Base-by-base conservation (phyloP, 2,329 filamentous ascomycete genomes). In the Knufia fluminis region DNA sequence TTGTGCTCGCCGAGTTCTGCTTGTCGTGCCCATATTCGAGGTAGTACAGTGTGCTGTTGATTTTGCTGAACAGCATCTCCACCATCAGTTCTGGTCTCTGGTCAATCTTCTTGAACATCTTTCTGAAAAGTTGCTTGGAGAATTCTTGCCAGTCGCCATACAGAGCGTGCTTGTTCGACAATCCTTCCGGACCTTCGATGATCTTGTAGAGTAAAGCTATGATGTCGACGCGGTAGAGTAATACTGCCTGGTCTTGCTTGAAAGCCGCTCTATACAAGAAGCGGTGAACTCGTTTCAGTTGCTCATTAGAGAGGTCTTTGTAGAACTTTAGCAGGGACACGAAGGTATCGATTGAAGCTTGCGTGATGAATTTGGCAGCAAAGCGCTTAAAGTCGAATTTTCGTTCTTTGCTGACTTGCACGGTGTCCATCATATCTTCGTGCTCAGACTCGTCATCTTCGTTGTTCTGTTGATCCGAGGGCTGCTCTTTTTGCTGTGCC, bases 211-310 rank as follows among this genome's bases (percentile, higher is more conserved):
- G 82, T 1, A 97, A 74, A 38, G 86, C 81, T 41, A 98, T 80
- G 31, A 96, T 94, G 63, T 97, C 92, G 3, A 95, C 79, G 8
- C 91, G 81, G 67, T 89, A 97, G 1, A 98, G 74, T 70, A 96
- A 79, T 19, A 96, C 83, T 50, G 82, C 83, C 71, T 92, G 82
- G 41, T 96, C 87, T 66, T 94, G 86, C 68, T 97, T 98, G 73
- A 97, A 97, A 0, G 89, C 89, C 9, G 94, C 76, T 0, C 91
- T 83, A 62, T 97, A 94, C 61, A 98, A 90, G 66, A 91, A 98
- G 4, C 92, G 84, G 68, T 97, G 92, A 10, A 84, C 84, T 4
- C 92, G 82, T 70, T 97, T 97, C 32, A 97, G 72, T 63, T 98
- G 92, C 32, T 81, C 74, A 1, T 81, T 73, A 46, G 81, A 78